Conservation (phyloP, 164 flowering plant species). For the Aristolochia californica region DNA sequence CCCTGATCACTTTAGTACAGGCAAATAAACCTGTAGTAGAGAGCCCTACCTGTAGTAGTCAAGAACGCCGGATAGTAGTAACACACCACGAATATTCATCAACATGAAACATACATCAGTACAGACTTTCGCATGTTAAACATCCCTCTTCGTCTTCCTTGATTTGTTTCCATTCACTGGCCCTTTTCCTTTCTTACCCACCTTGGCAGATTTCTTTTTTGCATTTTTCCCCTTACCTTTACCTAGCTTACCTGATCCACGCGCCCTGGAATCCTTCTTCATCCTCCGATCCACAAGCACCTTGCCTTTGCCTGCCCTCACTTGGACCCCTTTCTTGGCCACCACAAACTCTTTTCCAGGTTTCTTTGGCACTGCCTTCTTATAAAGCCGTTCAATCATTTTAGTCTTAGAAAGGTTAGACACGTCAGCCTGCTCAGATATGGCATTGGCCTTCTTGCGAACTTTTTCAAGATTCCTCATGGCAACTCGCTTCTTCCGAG, state of each 20-base stretch:
- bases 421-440: constrained; percentile 76
- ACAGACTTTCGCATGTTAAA: not conserved
- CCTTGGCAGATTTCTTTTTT: constrained; percentile 15
- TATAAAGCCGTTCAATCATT: constrained; percentile 71
- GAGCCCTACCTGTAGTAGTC: no score
- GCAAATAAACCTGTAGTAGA: no score
- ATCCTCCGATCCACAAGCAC: constrained; percentile 78
- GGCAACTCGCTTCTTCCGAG: constrained; percentile 75
- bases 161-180: constrained; percentile 17
- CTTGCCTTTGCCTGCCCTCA: constrained; percentile 72
- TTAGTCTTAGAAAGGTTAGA: constrained; percentile 66
- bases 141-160: constrained; percentile 10
- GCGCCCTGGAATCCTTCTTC: constrained; percentile 71
- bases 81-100: no score
- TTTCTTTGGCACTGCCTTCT: constrained; percentile 62
- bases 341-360: constrained; percentile 82
- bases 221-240: constrained; percentile 52
- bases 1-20: no score
- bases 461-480: constrained; percentile 77
- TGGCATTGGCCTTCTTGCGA: constrained; percentile 68
- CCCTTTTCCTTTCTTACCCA: constrained; percentile 41
- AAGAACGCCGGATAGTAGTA: no score
- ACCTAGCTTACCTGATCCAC: constrained; percentile 40
- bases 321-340: constrained; percentile 94
- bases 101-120: no score